Base-by-base conservation (phyloP, 2,329 filamentous ascomycete genomes). In the Monosporascus sp. region DNA sequence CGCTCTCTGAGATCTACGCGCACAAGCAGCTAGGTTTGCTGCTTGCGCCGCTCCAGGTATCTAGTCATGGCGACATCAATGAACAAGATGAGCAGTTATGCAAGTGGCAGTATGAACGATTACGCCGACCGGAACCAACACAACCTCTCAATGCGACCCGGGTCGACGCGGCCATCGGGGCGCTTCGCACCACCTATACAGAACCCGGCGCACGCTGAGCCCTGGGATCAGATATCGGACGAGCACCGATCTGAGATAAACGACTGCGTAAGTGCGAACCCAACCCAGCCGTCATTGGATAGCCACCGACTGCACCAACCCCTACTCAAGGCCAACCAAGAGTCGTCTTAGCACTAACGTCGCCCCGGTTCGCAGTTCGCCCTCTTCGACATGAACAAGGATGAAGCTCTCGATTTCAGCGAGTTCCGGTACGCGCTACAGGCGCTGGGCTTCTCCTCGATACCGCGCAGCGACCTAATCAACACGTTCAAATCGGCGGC, bases 341-440 rank as follows among this genome's bases (percentile, higher is more conserved):
- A 14, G 11, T 14, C 11, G 31, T 14, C 31, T 14, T 34, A 34
- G 31, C 31, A 34, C 31, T 34, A 11, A 42, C 36, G 44, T n/a
- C 9, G 6, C 38, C 38, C 39, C 45, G 14, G 24, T 31, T 36
- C 49, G 42, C 60, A 96, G 88, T 97, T 97, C 72, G 86, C 86
- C 57, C 85, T 97, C 60, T 97, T 99, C 79, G 94, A 97, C 70
- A 88, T 96, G 66, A 93, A 97, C 78, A 93, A 95, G 70, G 92
- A 97, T 74, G 83, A 86, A 47, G 85, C 89, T 71, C 90, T 99
- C 67, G 93, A 97, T 76, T 97, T 96, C 77, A 94, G 97, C 75
- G 94, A 99, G 74, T 89, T 97, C 69, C 93, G 94, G 72, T 94
- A 97, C 74, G 91, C 93, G 55, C 86, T 97, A 64, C 94, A 95